phyloP scores from a whole-genome alignment of 2,329 filamentous ascomycete genomes.

The Colletotrichum karsti region DNA sequence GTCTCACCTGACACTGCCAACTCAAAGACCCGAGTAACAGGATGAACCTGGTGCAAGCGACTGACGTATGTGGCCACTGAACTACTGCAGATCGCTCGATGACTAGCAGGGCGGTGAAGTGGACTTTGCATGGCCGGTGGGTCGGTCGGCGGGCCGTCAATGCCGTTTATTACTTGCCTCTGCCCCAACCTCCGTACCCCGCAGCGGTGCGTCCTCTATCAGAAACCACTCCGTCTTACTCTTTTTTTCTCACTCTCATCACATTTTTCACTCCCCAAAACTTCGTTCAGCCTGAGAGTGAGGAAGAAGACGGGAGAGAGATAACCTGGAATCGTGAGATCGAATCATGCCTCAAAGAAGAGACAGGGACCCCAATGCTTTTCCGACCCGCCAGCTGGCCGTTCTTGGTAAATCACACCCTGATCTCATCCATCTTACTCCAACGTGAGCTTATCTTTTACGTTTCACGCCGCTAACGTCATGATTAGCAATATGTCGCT shows the following conservation, averaged over 20 bases:
- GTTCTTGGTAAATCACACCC: conserved; percentile 22
- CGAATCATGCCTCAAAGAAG: conserved; percentile 21
- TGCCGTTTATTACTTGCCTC: conserved; percentile 17
- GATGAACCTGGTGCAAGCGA: background rate
- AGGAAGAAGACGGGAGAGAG: background rate
- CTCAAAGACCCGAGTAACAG: background rate
- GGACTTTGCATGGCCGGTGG: conserved; percentile 3
- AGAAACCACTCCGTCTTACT: background rate
- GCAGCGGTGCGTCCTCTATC: conserved; percentile 10
- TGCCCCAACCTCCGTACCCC: conserved; percentile 10
- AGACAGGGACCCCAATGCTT: conserved; percentile 19
- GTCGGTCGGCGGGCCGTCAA: conserved; percentile 3
- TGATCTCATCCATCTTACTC: background rate
- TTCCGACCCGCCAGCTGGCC: conserved; percentile 20
- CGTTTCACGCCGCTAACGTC: background rate
- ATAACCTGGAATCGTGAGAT: background rate
- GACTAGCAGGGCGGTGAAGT: conserved; percentile 2
- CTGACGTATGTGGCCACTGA: conserved; percentile 4
- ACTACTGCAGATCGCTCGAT: conserved; percentile 1
- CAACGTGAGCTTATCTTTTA: background rate
- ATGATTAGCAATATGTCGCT: conserved; percentile 50
- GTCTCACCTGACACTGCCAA: background rate
- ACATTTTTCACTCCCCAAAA: background rate
- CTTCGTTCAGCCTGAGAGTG: background rate
- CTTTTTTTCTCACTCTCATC: background rate